These are phyloP conservation scores for Trichoderma koningiopsis DNA, from an alignment of 2,329 filamentous ascomycete species.

Conservation along the genomic window DNA sequence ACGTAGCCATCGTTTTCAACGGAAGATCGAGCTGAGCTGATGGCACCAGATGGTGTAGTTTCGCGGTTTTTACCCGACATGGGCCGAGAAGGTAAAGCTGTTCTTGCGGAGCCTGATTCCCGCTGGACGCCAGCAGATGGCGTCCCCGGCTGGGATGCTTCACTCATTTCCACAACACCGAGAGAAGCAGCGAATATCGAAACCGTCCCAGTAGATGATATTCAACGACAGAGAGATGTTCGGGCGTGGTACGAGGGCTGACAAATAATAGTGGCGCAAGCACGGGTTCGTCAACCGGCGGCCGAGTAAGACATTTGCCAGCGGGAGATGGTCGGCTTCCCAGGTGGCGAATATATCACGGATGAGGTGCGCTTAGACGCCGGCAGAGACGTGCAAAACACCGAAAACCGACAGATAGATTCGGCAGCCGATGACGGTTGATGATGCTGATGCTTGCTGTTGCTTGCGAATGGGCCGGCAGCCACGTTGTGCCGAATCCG, in stretches of 20 bases:
- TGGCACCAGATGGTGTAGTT: conserved; percentile 25
- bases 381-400: neutral
- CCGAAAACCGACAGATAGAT: neutral
- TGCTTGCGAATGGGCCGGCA: conserved; percentile 6
- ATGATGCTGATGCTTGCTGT: neutral
- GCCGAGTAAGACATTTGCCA: conserved; percentile 7
- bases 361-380: neutral
- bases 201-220: neutral
- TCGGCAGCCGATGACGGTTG: neutral
- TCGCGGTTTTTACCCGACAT: conserved; percentile 40
- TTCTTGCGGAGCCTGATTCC: conserved; percentile 38
- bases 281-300: conserved; percentile 13
- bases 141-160: conserved; percentile 34
- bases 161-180: conserved; percentile 37
- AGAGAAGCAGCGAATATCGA: neutral
- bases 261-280: conserved; percentile 24
- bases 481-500: conserved; percentile 23
- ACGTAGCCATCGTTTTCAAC: conserved; percentile 31
- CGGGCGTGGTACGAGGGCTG: conserved; percentile 23
- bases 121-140: conserved; percentile 36
- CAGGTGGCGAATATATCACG: conserved; percentile 13
- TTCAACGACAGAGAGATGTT: conserved; percentile 13
- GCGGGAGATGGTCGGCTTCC: neutral
- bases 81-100: conserved; percentile 44
- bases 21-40: conserved; percentile 32